Evolutionary conservation across 106 monocot species (phyloP).

Genomic region (Platanthera zijinensis): DNA sequence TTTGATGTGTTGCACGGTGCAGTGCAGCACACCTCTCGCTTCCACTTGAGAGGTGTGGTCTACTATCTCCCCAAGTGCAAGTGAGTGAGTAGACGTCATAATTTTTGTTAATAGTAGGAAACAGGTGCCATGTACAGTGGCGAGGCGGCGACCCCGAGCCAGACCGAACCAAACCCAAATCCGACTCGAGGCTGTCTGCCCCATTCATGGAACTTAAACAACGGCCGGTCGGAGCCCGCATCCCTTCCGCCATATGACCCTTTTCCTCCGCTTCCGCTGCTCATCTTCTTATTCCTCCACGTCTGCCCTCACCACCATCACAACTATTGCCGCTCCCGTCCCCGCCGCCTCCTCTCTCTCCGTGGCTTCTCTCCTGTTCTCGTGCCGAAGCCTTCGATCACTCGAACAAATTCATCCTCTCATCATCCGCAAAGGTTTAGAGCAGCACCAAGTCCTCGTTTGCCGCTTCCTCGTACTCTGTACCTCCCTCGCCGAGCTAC

Average conservation of each 20-base stretch:
- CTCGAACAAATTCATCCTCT: slow-evolving; percentile 46
- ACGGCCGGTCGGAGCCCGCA: too few species aligned
- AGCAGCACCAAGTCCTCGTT: slow-evolving; percentile 49
- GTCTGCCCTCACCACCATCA: background rate
- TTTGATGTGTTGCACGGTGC: too few species aligned
- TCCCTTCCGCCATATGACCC: slow-evolving; percentile 4
- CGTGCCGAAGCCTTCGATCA: slow-evolving; percentile 18
- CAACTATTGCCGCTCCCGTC: background rate
- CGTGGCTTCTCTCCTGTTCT: slow-evolving; percentile 31
- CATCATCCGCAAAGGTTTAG: slow-evolving; percentile 42
- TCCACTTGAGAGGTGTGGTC: too few species aligned
- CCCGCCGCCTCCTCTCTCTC: slow-evolving; percentile 13
- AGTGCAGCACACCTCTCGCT: too few species aligned
- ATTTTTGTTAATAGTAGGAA: too few species aligned
- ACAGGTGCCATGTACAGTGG: too few species aligned
- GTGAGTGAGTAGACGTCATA: too few species aligned
- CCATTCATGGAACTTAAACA: too few species aligned
- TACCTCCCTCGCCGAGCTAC: slow-evolving; percentile 25
- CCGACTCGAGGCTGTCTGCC: too few species aligned
- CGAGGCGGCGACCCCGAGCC: too few species aligned
- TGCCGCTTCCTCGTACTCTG: slow-evolving; percentile 54
- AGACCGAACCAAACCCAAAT: too few species aligned
- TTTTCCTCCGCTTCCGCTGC: slow-evolving; percentile 2
- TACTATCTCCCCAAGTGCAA: too few species aligned
- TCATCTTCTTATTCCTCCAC: background rate